phyloP scores from a whole-genome alignment of 176 grass and related monocot species.

The Poa pratensis region DNA sequence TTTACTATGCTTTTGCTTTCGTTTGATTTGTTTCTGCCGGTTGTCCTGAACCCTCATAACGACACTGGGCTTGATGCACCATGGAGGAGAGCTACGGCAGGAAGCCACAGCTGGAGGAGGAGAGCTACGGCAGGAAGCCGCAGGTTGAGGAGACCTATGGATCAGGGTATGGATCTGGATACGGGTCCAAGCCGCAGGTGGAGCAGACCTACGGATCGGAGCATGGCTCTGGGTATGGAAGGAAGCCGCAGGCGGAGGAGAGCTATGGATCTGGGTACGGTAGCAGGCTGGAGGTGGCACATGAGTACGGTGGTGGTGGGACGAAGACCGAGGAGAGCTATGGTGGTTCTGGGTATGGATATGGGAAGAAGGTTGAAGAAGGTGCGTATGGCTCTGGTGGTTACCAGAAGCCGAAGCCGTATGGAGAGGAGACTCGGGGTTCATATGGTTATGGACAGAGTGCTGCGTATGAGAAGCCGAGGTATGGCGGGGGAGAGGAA shows the following conservation, averaged over 20 bases:
- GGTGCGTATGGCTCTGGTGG: constrained; percentile 50
- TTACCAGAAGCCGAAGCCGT: constrained; percentile 52
- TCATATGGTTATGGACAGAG: constrained; percentile 47
- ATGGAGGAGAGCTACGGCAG: no score
- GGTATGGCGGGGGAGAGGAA: constrained; percentile 47
- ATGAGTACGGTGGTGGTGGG: constrained; percentile 46
- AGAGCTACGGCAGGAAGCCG: constrained; percentile 43
- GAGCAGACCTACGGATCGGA: constrained; percentile 2
- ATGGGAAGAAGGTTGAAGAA: constrained; percentile 36
- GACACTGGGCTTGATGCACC: no score
- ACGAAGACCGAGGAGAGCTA: no score
- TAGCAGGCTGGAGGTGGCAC: constrained; percentile 42
- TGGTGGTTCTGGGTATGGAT: no score
- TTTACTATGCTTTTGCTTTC: no score
- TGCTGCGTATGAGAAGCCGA: constrained; percentile 46
- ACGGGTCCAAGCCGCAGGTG: constrained; percentile 24
- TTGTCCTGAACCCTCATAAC: no score
- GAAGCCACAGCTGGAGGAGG: constrained; percentile 32
- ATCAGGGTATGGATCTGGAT: constrained; percentile 41
- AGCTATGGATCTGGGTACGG: constrained; percentile 43
- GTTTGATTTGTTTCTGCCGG: no score
- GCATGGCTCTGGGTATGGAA: constrained; percentile 37
- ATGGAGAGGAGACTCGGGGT: constrained; percentile 42
- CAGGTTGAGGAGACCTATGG: constrained; percentile 46
- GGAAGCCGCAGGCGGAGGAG: constrained; percentile 25